These are phyloP conservation scores for Suillus subluteus DNA, from an alignment of 768 basidiomycete genomes.

Conservation along the genomic window DNA sequence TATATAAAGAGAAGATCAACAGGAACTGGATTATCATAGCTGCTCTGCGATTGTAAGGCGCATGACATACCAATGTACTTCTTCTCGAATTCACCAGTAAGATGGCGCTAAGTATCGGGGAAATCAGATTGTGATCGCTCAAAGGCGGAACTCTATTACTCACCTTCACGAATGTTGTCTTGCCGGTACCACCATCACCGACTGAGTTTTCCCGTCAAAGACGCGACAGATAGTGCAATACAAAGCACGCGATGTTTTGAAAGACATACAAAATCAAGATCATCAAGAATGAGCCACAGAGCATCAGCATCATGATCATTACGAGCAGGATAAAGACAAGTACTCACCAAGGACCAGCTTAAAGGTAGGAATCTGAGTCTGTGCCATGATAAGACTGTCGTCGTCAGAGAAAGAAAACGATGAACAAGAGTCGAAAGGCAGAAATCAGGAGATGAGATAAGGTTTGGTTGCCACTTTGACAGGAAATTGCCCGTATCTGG, in stretches of 20 bases:
- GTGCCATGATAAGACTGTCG: constrained; percentile 45
- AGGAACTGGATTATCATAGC: constrained; percentile 16
- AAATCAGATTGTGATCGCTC: constrained; percentile 64
- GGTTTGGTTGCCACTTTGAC: constrained; percentile 37
- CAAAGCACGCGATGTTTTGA: constrained; percentile 7
- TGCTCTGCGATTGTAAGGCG: constrained; percentile 16
- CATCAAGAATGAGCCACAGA: constrained; percentile 48
- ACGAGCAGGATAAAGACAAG: constrained; percentile 13
- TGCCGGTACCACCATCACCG: constrained; percentile 96
- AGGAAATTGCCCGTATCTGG: constrained; percentile 27
- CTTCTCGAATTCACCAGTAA: constrained; percentile 99
- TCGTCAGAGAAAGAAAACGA: constrained; percentile 26
- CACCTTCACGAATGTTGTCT: constrained; percentile 99
- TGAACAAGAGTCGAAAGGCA: constrained; percentile 31
- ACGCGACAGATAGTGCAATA: constrained; percentile 19
- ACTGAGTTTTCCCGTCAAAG: constrained; percentile 47
- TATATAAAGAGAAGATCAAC: constrained; percentile 37
- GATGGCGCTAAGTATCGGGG: constrained; percentile 71
- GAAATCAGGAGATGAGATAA: constrained; percentile 41
- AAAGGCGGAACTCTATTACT: constrained; percentile 20
- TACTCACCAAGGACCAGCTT: constrained; percentile 96
- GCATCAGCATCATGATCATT: constrained; percentile 30
- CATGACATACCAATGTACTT: constrained; percentile 89
- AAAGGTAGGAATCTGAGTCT: constrained; percentile 75
- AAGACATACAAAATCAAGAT: constrained; percentile 36